A percentile compares a stretch with the other conserved stretches of the same genome.
phyloP scores from a whole-genome alignment of 345 rosid species.

The Garcia nutans region DNA sequence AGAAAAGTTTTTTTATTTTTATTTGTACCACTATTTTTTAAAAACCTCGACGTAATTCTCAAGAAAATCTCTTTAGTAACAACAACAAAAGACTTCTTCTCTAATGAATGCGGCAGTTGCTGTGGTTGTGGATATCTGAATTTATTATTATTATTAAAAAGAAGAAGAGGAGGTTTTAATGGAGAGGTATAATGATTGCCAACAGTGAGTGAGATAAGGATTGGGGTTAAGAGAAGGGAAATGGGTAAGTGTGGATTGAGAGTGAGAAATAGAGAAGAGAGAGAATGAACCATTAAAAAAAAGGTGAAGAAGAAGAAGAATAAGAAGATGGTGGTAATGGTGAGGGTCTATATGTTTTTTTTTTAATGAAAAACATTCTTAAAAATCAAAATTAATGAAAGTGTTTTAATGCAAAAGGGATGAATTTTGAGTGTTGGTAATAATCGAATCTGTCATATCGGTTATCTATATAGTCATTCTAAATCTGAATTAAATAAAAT shows the following conservation, averaged over 20 bases:
- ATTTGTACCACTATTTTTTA: conserved; percentile 18
- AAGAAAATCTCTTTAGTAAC: conserved; percentile 74
- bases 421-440: too few relatives aligned
- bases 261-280: conserved; percentile 33
- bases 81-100: conserved; percentile 59
- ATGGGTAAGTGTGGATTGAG: conserved; percentile 16
- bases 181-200: too few relatives aligned
- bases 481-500: too few relatives aligned
- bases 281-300: conserved; percentile 36
- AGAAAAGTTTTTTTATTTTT: too few relatives aligned
- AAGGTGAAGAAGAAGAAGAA: background rate
- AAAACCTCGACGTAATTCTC: conserved; percentile 59
- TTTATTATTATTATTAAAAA: background rate
- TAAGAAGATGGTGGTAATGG: background rate
- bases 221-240: background rate
- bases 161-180: conserved; percentile 10
- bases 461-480: too few relatives aligned
- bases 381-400: background rate
- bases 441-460: too few relatives aligned
- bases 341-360: background rate
- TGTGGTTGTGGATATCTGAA: conserved; percentile 16
- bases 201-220: background rate
- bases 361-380: conserved; percentile 7
- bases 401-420: background rate
- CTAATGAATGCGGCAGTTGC: conserved; percentile 4